Conservation (phyloP, 495 filamentous ascomycete species). For the Cercophora scortea region DNA sequence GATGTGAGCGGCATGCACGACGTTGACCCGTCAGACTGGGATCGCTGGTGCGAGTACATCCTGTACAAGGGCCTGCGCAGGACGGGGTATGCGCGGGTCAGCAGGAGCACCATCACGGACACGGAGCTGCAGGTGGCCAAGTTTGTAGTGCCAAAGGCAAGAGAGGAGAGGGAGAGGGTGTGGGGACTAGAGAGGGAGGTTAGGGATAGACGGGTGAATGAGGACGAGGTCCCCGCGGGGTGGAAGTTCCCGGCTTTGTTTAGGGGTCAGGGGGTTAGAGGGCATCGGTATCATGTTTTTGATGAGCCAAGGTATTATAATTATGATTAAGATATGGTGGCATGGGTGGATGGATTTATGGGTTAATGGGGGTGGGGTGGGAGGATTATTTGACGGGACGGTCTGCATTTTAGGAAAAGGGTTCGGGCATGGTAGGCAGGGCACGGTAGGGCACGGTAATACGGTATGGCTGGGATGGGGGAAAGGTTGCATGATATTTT, state of each 20-base stretch:
- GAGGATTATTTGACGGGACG: too few species aligned
- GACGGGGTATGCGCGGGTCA: conserved; percentile 85
- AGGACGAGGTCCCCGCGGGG: conserved; percentile 64
- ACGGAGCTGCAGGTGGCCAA: conserved; percentile 97
- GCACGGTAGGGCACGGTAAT: too few species aligned
- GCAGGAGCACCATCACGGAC: conserved; percentile 86
- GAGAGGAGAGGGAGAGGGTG: conserved; percentile 46
- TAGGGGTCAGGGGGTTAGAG: conserved; percentile 76
- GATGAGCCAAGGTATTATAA: conserved; percentile 75
- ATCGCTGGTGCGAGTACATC: conserved; percentile 99
- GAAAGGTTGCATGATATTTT: too few species aligned
- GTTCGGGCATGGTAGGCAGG: too few species aligned
- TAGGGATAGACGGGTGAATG: conserved; percentile 38
- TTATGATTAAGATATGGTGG: conserved; percentile 1
- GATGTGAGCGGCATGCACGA: conserved; percentile 86
- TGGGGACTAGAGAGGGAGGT: conserved; percentile 19
- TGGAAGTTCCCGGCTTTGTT: conserved; percentile 85
- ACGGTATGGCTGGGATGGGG: too few species aligned
- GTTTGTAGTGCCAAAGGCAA: conserved; percentile 73
- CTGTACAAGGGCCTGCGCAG: conserved; percentile 84
- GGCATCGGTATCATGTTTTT: conserved; percentile 94
- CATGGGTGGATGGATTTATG: too few species aligned
- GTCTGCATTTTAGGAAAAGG: too few species aligned
- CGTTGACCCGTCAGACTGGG: conserved; percentile 89
- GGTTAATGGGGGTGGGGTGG: too few species aligned